Conservation (phyloP, 805 yeast species). For the Torulaspora maleeae region DNA sequence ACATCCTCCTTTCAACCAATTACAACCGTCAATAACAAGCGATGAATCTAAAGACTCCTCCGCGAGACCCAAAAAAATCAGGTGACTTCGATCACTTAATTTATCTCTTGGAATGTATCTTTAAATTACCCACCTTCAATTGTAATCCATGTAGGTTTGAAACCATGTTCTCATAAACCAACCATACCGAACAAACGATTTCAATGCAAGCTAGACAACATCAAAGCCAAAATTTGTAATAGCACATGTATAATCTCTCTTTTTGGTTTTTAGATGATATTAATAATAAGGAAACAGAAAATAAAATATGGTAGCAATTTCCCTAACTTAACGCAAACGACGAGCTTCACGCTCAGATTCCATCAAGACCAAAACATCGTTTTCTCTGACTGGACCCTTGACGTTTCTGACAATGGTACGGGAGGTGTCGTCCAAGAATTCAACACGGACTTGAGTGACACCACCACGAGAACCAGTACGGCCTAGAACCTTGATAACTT, state of each 20-base stretch:
- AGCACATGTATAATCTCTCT: conserved; percentile 6
- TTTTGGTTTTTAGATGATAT: conserved; percentile 6
- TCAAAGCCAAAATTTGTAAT: conserved; percentile 2
- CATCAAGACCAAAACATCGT: conserved; percentile 98
- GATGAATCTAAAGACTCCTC: neutral
- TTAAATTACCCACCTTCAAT: conserved; percentile 10
- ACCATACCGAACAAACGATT: neutral
- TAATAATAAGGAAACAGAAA: conserved; percentile 6
- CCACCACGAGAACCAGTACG: conserved; percentile 99
- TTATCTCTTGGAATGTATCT: conserved; percentile 7
- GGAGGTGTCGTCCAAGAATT: conserved; percentile 90
- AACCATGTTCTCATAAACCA: conserved; percentile 3
- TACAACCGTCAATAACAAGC: conserved; percentile 13
- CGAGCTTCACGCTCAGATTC: conserved; percentile 99
- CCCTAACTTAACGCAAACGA: conserved; percentile 64
- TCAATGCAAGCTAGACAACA: neutral
- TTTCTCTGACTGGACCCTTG: conserved; percentile 96
- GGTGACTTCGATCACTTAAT: conserved; percentile 19
- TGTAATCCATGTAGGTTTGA: conserved; percentile 14
- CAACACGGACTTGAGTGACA: conserved; percentile 97
- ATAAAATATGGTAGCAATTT: conserved; percentile 2
- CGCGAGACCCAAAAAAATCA: conserved; percentile 11
- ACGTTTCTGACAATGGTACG: conserved; percentile 97
- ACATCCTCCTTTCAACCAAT: conserved; percentile 8
- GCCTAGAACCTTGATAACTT: conserved; percentile 98